Conservation (phyloP, 768 basidiomycete species). For the Amylocystis lapponica region DNA sequence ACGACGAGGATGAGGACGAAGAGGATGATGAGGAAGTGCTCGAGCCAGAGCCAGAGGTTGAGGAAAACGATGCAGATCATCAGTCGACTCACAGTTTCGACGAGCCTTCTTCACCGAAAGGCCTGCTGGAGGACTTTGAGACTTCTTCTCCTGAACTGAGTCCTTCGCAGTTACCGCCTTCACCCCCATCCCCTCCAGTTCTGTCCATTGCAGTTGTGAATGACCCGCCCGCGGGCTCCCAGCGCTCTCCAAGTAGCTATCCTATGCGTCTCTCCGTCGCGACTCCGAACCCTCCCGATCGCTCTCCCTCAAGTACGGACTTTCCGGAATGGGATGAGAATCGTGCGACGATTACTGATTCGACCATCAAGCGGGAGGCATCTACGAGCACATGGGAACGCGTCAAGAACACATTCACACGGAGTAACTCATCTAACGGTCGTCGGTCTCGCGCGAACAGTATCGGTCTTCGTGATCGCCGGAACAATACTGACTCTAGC, state of each 20-base stretch:
- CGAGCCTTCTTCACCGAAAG: neutral
- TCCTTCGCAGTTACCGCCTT: constrained; percentile 40
- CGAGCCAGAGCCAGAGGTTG: neutral
- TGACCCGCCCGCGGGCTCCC: constrained; percentile 37
- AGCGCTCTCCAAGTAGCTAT: constrained; percentile 47
- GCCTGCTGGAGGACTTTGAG: constrained; percentile 51
- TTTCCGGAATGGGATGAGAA: constrained; percentile 25
- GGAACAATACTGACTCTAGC: constrained; percentile 67
- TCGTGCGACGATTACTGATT: constrained; percentile 19
- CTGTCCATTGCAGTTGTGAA: constrained; percentile 34
- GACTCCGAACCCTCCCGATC: constrained; percentile 54
- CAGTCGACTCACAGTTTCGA: neutral
- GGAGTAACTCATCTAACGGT: constrained; percentile 60
- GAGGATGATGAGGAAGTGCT: constrained; percentile 28
- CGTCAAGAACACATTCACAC: constrained; percentile 60
- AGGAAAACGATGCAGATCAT: constrained; percentile 1
- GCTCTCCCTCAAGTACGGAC: constrained; percentile 41
- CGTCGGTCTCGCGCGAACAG: constrained; percentile 79
- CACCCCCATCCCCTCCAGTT: constrained; percentile 42
- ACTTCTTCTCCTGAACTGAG: constrained; percentile 48
- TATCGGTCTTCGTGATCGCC: constrained; percentile 57
- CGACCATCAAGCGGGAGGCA: constrained; percentile 47
- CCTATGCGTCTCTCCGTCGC: constrained; percentile 58
- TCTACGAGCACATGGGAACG: constrained; percentile 65
- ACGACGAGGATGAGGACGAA: constrained; percentile 46